Conservation (phyloP, 1,284 basidiomycete genomes). For the Puccinia sorghi region DNA sequence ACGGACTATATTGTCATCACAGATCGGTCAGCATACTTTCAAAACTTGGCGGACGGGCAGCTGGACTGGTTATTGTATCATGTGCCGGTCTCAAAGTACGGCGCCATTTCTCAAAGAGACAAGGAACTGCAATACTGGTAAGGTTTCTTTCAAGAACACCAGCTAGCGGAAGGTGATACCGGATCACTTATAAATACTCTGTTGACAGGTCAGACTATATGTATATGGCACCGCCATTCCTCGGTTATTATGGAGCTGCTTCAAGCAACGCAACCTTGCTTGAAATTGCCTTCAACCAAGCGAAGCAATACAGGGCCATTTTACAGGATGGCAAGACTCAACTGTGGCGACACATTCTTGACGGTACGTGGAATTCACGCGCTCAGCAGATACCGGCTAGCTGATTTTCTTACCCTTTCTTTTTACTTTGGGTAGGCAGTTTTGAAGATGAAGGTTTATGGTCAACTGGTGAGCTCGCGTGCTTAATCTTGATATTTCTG, state of each 20-base stretch:
- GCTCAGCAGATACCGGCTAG: not conserved
- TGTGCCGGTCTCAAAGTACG: slow-evolving; percentile 53
- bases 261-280: slow-evolving; percentile 60
- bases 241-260: slow-evolving; percentile 56
- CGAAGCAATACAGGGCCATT: slow-evolving; percentile 69
- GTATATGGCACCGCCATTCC: slow-evolving; percentile 58
- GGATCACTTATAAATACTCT: slow-evolving; percentile 67
- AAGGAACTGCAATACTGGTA: slow-evolving; percentile 52
- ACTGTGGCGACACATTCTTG: slow-evolving; percentile 58
- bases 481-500: not conserved
- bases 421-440: not conserved
- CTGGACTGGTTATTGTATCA: slow-evolving; percentile 54
- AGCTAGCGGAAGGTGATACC: slow-evolving; percentile 62
- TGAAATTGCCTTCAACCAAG: slow-evolving; percentile 73
- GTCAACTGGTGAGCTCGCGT: slow-evolving; percentile 22
- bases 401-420: not conserved
- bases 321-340: slow-evolving; percentile 53
- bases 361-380: slow-evolving; percentile 62
- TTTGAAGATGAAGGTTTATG: slow-evolving; percentile 23
- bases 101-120: slow-evolving; percentile 56
- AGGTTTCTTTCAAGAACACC: slow-evolving; percentile 17
- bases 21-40: slow-evolving; percentile 22
- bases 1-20: not conserved
- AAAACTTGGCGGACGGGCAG: slow-evolving; percentile 49
- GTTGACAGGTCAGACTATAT: slow-evolving; percentile 53